Base-by-base conservation (phyloP, 306 rosid genomes). In the Aeschynomene evenia region DNA sequence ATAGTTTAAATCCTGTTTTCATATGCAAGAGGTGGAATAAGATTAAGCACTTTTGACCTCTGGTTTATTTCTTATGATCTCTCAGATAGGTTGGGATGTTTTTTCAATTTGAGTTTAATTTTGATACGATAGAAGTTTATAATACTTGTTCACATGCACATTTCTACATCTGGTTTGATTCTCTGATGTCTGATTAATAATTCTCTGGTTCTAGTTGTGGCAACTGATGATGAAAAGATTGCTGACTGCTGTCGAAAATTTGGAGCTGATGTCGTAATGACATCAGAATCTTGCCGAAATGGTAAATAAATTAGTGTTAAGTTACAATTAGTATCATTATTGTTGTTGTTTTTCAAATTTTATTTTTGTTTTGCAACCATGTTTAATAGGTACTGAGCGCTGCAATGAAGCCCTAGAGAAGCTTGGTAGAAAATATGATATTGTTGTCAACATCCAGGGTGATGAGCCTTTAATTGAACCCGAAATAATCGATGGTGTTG, bases 401-500 rank as follows among this genome's bases (percentile, higher is more conserved):
- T 94, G 98, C 83, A 82, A 79, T 72, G 98, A 94, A 83, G 98
- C 96, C 43, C 83, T 94, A 55, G 84, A 88, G 58, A 94, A 87
- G 85, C 96, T 94, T 24, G 88, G 79, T 57, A 87, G 72, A 76
- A 88, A 85, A 50, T 94, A 94, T 68, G 98, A 94, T 79, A 68
- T 94, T 56, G 98, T 94, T 48, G 98, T 94, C 74, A 94, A 94
- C 78, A 94, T 94, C 79, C 98, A 94, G 61, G 98, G 98, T 26
- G 97, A 94, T 73, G 98, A 94, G 57, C 98, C 98, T 68, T 97
- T 94, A 76, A 46, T 90, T 62, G 97, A 94, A 72, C 98, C 98
- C 15, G 97, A 88, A 80, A 91, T 88, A 67, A 94, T 94, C 6
- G 92, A 94, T 49, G 96, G 98, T 16, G 64, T 94, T 22, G 98